These are phyloP conservation scores for Paramecium biaurelia DNA, from an alignment of 73 alveolate genomes.

Conservation along the genomic window DNA sequence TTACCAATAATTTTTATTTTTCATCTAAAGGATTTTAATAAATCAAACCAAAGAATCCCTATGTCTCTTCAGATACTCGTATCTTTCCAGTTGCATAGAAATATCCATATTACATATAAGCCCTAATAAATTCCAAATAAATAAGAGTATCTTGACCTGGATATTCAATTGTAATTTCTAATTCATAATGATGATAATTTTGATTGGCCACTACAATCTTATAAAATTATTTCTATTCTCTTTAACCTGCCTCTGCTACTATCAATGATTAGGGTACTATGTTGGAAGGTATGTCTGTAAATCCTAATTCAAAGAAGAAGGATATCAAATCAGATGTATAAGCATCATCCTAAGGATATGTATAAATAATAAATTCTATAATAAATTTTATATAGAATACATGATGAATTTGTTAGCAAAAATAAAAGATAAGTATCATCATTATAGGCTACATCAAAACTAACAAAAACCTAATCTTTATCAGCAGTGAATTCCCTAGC, in stretches of 20 bases:
- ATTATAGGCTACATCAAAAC: not conserved
- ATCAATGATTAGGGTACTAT: not conserved
- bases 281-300: not conserved
- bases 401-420: not conserved
- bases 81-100: not conserved
- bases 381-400: not conserved
- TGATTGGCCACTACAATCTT: not conserved
- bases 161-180: not conserved
- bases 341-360: not conserved
- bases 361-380: not conserved
- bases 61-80: not conserved
- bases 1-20: not conserved
- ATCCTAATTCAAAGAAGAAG: not conserved
- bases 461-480: not conserved
- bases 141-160: not conserved
- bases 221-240: not conserved
- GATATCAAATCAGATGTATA: not conserved
- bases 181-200: conserved; percentile 31
- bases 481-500: not conserved
- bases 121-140: not conserved
- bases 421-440: not conserved
- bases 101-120: conserved; percentile 25
- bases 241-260: not conserved
- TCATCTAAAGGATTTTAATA: not conserved
- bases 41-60: not conserved